phyloP scores from a whole-genome alignment of 148 eudicot genomes.

The Rhododendron simsii region DNA sequence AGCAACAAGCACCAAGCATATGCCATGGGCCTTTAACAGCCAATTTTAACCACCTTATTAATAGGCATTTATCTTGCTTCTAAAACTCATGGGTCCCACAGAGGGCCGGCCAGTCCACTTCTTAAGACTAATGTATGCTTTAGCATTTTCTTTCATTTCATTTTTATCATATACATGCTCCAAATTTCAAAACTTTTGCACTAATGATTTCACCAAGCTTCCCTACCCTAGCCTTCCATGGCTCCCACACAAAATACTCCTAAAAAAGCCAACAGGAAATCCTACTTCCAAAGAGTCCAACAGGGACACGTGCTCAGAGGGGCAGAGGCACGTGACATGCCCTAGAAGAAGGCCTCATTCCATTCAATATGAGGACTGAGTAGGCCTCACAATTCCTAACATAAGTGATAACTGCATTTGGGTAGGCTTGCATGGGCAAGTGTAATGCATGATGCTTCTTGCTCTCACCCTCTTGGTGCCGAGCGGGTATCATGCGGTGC shows the following conservation, averaged over 20 bases:
- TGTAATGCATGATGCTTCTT: background rate
- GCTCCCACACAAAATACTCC: background rate
- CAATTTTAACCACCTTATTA: too few species aligned
- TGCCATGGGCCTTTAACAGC: too few species aligned
- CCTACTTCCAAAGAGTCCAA: background rate
- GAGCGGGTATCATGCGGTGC: too few species aligned
- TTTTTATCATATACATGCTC: background rate
- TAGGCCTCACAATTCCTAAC: background rate
- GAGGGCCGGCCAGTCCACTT: too few species aligned
- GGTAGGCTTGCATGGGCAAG: background rate
- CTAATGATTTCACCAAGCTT: background rate
- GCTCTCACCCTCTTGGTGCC: too few species aligned
- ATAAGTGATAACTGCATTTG: background rate
- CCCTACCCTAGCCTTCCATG: background rate
- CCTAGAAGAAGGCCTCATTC: background rate
- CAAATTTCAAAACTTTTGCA: background rate
- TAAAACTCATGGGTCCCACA: too few species aligned
- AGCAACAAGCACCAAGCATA: too few species aligned
- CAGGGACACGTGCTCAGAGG: background rate
- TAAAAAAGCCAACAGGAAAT: too few species aligned
- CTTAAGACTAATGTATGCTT: background rate
- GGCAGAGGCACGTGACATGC: background rate
- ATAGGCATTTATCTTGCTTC: too few species aligned
- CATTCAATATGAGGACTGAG: background rate
- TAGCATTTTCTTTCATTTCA: background rate